Base-by-base conservation (phyloP, 2,329 filamentous ascomycete species). In the Zymoseptoria pseudotritici region DNA sequence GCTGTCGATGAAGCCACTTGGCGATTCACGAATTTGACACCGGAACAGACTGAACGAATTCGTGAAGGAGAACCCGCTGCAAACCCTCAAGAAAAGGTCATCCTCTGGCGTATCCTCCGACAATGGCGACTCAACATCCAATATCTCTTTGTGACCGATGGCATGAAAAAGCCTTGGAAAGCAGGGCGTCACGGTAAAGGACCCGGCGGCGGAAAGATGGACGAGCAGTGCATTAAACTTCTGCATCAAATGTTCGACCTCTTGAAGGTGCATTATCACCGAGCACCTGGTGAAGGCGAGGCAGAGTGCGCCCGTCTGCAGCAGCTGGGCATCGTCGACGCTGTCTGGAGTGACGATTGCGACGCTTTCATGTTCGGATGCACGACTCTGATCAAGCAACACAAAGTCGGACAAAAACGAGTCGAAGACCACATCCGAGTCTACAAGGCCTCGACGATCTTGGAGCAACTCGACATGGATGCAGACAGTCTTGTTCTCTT, bases 121-220 rank as follows among this genome's bases (percentile, higher is more conserved):
- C 74, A 83, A 1, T 72, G 82, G 24, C 75, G 75, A 20, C 73
- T 80, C 5, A 77, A 81, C 17, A 78, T 85, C 5, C 76, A 81
- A 50, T 73, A 80, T 1, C 64, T 83, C 6, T 83, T 84, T 58
- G 77, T 85, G 2, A 83, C 82, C 61, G 82, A 84, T 59, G 81
- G 82, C 0, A 72, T 78, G 9, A 75, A 77, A 17, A 77, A 71
- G 59, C 73, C 74, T 0, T 51, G 52, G 22, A 63, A 66, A 21
- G 53, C 52, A 1, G 50, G 59, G 19, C 54, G 59, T 31, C 52
- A 54, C 9, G 66, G 70, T 67, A 75, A 78, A 63, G 63, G 73
- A 50, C 55, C 65, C 36, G 66, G 68, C 0, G 70, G 69, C 11
- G 64, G 67, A 1, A 69, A 63, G n/a, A 63, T 78, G 19, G 69